phyloP scores from a whole-genome alignment of 768 basidiomycete species.

The Psilocybe tampanensis region DNA sequence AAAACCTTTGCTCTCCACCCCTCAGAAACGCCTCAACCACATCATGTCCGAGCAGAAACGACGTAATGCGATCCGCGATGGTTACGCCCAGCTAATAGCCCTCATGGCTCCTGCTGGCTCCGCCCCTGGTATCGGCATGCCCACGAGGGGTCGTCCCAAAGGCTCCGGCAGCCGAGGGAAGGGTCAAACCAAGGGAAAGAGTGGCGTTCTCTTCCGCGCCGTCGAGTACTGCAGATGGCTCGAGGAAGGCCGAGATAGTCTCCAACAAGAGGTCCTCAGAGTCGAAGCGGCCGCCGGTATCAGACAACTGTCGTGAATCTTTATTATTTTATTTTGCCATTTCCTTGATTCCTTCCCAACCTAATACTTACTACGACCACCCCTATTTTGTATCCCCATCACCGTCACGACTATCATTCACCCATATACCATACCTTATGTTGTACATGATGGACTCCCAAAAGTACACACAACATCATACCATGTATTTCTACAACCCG shows the following conservation, averaged over 20 bases:
- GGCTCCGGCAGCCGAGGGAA: slow-evolving; percentile 71
- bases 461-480: slow-evolving; percentile 11
- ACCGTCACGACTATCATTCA: slow-evolving; percentile 1
- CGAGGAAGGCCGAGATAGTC: slow-evolving; percentile 77
- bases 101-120: slow-evolving; percentile 79
- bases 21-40: slow-evolving; percentile 89
- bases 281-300: slow-evolving; percentile 71
- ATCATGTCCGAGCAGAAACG: slow-evolving; percentile 96
- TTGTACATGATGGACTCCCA: slow-evolving; percentile 3
- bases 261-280: slow-evolving; percentile 67
- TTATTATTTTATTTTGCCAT: too few relatives aligned
- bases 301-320: slow-evolving; percentile 24
- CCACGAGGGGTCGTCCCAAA: slow-evolving; percentile 78
- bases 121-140: slow-evolving; percentile 69
- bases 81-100: slow-evolving; percentile 83
- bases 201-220: slow-evolving; percentile 84
- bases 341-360: too few relatives aligned
- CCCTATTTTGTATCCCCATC: not conserved
- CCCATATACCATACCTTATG: slow-evolving; percentile 12
- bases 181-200: slow-evolving; percentile 82
- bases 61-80: slow-evolving; percentile 88
- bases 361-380: not conserved
- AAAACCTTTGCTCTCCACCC: slow-evolving; percentile 76
- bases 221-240: slow-evolving; percentile 86
- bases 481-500: slow-evolving; percentile 18